Percentiles rank a stretch among this genome's conserved stretches.
Evolutionary conservation across 108 stramenopile species (phyloP).

Genomic region (Pelagomonas calceolata): DNA sequence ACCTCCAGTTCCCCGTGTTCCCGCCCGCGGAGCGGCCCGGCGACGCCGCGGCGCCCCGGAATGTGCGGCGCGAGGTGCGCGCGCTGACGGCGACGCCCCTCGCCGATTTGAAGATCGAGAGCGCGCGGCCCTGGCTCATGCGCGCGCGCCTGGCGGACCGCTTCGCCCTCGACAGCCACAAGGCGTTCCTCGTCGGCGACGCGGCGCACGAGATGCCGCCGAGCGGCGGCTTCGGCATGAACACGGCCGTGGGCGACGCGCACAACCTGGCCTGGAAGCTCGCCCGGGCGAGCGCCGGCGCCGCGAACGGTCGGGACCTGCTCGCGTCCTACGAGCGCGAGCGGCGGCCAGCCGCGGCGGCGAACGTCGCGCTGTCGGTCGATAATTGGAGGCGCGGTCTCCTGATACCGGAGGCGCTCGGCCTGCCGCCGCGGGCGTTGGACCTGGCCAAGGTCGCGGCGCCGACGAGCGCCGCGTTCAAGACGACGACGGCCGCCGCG

Average conservation of each 20-base stretch:
- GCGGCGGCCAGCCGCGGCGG: conserved; percentile 7
- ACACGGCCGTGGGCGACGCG: conserved; percentile 45
- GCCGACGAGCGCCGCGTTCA: background rate
- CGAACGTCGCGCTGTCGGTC: conserved; percentile 1
- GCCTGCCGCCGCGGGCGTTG: conserved; percentile 1
- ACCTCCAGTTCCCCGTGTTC: conserved; percentile 44
- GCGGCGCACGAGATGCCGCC: conserved; percentile 49
- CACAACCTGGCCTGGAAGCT: conserved; percentile 50
- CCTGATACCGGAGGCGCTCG: conserved; percentile 2
- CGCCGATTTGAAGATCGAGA: conserved; percentile 20
- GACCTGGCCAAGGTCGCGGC: background rate
- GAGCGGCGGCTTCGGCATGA: conserved; percentile 46
- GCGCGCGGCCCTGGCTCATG: conserved; percentile 43
- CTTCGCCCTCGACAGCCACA: too few relatives aligned
- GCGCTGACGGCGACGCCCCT: background rate
- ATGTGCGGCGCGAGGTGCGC: background rate
- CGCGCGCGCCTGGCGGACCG: conserved; percentile 9
- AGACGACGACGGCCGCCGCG: background rate
- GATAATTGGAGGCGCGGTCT: conserved; percentile 15
- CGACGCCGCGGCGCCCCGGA: background rate
- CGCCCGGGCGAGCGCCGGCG: conserved; percentile 19
- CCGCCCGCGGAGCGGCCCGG: conserved; percentile 33
- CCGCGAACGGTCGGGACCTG: conserved; percentile 5
- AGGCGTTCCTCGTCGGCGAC: conserved; percentile 39
- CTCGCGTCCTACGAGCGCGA: conserved; percentile 26